Base-by-base conservation (phyloP, 176 grass and related monocot species). In the Avena atlantica region DNA sequence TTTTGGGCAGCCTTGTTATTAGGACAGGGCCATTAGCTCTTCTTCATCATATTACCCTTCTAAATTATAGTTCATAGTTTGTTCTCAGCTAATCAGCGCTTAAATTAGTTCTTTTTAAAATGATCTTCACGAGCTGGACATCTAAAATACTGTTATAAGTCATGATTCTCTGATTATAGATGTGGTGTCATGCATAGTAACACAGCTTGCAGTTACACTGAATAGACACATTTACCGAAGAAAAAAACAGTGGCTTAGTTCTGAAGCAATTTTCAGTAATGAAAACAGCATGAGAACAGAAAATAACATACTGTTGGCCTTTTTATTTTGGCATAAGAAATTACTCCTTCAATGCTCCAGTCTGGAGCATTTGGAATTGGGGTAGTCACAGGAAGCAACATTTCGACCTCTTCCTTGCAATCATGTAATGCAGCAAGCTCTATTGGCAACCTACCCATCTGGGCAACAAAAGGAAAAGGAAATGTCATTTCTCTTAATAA, bases 321-420 rank as follows among this genome's bases (percentile, higher is more conserved):
- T 71, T 79, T 17, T 12, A 20, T 25, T 42, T 86, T 88, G 12
- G 72, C 83, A 90, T 86, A 9, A 82, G 78, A 76, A 62, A 90
- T 90, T 81, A 90, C 63, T 62, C 83, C 83, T 61, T 86, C 83
- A 49, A 90, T 16, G 62, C 59, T 90, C 83, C 83, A 90, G 52
- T 82, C 72, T 81, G 5, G 24, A 20, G 86, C 51, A 78, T 58
- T 25, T 68, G 78, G 88, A 76, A 90, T 86, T 60, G 78, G 83
- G 84, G 71, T 86, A 81, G 88, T 90, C 36, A 82, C 47, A 42
- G 83, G 88, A n/a, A 90, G 76, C 42, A 90, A 40, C 83, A 90
- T 86, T 77, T 86, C 88, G 51, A 90, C 78, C 59, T 82, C 83
- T 76, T 90, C 83, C 44, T 27, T 82, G 78, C 52, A 81, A 37